Base-by-base conservation (phyloP, 345 rosid genomes). In the Eucalyptus leucophloia region DNA sequence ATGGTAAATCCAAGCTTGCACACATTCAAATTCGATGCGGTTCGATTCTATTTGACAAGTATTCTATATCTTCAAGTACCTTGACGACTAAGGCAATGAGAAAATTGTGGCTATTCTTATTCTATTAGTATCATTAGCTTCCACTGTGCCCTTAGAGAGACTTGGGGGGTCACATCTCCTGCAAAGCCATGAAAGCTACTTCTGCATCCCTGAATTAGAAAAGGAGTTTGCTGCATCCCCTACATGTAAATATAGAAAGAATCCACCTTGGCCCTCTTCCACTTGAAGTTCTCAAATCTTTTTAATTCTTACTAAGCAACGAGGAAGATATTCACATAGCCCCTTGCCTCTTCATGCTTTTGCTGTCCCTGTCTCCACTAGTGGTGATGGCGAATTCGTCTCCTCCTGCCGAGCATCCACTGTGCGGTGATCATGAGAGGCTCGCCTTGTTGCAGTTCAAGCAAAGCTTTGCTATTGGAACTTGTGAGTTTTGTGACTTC, bases 361-460 rank as follows among this genome's bases (percentile, higher is more conserved):
- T 62, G 34, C 15, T 62, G 72, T 62, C 72, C 72, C 72, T 62
- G 7, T 62, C 72, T 0, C 72, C 34, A 62, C 72, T 30, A 30
- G 1, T 30, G 15, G 72, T 4, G n/a, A 62, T 30, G 72, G 72
- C 72, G 34, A n/a, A 30, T 62, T 62, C 34, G 8, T n/a, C 72
- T 62, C 9, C 72, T n/a, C 34, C 72, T 30, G n/a, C 72, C 72
- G 32, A 62, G 32, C 32, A 62, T 21, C 89, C 86, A 21, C 40
- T 6, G 80, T 89, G 90, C 67, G 34, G 81, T 40, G 60, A 21
- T 12, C 37, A 56, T 5, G 91, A 92, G 65, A 50, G 42, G 50
- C 77, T 88, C 53, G 91, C 92, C 69, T 53, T 91, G 51, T 42
- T 88, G 72, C 87, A 69, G 40, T 89, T 92, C 88, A 92, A 81